phyloP scores from a whole-genome alignment of 208 protist species.

The Crithidia expoeki region DNA sequence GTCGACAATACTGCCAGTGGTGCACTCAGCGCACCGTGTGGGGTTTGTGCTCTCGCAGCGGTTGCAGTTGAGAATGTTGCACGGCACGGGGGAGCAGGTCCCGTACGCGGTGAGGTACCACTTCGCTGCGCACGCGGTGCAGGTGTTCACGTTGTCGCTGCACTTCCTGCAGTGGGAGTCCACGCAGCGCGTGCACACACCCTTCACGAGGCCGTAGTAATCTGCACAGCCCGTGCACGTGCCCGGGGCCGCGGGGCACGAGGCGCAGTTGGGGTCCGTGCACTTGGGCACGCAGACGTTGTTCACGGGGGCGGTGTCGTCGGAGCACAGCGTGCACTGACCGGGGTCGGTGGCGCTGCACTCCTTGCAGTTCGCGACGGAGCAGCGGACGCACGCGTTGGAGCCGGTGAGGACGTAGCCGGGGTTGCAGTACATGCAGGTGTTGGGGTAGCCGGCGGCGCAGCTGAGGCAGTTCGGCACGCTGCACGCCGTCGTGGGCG shows the following conservation, averaged over 20 bases:
- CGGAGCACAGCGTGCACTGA: too few relatives aligned
- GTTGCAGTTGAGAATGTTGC: constrained; percentile 14
- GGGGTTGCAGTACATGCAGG: too few relatives aligned
- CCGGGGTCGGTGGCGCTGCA: too few relatives aligned
- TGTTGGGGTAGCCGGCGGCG: too few relatives aligned
- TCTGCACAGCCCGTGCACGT: not conserved
- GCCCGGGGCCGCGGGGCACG: constrained; percentile 5
- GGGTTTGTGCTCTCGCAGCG: constrained; percentile 6
- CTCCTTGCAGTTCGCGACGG: too few relatives aligned
- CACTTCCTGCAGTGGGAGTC: constrained; percentile 8
- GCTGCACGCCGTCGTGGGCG: constrained; percentile 18
- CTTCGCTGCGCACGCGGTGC: constrained; percentile 1
- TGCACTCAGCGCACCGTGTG: constrained; percentile 3
- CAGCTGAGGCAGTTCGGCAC: too few relatives aligned
- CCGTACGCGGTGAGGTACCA: constrained; percentile 12
- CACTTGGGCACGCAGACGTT: too few relatives aligned
- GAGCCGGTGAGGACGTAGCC: too few relatives aligned
- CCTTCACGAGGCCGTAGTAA: not conserved
- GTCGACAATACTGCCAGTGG: not conserved
- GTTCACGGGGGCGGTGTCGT: too few relatives aligned
- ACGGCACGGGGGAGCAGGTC: constrained; percentile 8
- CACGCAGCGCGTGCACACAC: not conserved
- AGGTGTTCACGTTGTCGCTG: constrained; percentile 4
- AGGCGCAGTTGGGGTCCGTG: constrained; percentile 11
- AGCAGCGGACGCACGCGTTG: too few relatives aligned